Conservation (phyloP, 805 yeast species). For the Wickerhamiella cacticola region DNA sequence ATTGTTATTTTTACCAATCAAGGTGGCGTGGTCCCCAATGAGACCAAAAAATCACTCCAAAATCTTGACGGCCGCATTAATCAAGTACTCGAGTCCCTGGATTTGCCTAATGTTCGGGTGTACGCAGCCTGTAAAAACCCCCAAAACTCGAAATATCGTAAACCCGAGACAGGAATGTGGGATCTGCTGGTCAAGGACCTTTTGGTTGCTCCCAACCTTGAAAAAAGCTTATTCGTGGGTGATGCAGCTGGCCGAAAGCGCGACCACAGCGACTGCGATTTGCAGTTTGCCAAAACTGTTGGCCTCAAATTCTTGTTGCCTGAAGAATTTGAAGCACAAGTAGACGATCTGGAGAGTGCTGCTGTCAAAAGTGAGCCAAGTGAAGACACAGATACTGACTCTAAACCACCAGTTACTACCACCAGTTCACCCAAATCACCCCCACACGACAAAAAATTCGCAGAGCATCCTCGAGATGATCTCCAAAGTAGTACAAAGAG, state of each 20-base stretch:
- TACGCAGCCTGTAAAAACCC: conserved; percentile 23
- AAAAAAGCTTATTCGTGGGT: conserved; percentile 61
- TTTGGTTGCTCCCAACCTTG: conserved; percentile 30
- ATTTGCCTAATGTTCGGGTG: conserved; percentile 30
- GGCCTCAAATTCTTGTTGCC: conserved; percentile 54
- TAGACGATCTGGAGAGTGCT: background rate
- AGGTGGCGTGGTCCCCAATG: conserved; percentile 43
- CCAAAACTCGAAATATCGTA: conserved; percentile 30
- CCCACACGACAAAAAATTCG: no score
- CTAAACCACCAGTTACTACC: no score
- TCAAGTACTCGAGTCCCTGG: conserved; percentile 34
- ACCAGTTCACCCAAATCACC: no score
- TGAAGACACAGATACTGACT: background rate
- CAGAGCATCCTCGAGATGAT: no score
- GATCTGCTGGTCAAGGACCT: conserved; percentile 37
- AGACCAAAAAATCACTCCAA: conserved; percentile 30
- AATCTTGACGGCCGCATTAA: conserved; percentile 25
- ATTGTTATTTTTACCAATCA: conserved; percentile 79
- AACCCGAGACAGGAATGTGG: conserved; percentile 78
- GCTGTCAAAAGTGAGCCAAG: background rate
- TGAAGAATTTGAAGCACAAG: conserved; percentile 37
- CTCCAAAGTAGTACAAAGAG: background rate
- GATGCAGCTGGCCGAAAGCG: conserved; percentile 83
- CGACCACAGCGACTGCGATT: conserved; percentile 77
- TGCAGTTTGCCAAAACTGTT: conserved; percentile 48